Conservation (phyloP, 2,329 filamentous ascomycete species). For the Phoma sp. region DNA sequence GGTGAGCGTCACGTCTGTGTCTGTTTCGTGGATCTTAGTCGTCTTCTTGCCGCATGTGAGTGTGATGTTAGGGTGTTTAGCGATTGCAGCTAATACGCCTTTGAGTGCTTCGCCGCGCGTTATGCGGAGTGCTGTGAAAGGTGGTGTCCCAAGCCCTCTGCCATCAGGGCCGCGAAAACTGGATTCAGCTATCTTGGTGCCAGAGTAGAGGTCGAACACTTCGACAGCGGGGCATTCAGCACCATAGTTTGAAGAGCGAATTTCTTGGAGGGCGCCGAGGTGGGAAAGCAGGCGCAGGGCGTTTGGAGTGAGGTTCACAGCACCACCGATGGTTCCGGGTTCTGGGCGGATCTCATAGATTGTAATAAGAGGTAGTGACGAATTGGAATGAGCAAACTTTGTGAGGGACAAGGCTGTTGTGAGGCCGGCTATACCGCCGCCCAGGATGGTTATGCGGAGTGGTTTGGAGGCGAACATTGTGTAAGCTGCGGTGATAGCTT, state of each 20-base stretch:
- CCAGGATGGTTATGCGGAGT: constrained; percentile 40
- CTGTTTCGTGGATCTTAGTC: constrained; percentile 51
- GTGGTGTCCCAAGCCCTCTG: constrained; percentile 53
- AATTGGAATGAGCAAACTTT: constrained; percentile 49
- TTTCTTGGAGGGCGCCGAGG: constrained; percentile 57
- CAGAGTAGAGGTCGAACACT: constrained; percentile 54
- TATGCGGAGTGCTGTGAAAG: constrained; percentile 55
- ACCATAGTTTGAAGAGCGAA: constrained; percentile 51
- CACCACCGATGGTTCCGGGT: constrained; percentile 62
- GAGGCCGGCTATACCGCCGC: constrained; percentile 44
- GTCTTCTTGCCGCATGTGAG: constrained; percentile 55
- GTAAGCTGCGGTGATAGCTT: too few relatives aligned
- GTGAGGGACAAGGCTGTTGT: constrained; percentile 54
- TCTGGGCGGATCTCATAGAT: constrained; percentile 59
- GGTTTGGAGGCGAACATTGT: constrained; percentile 9
- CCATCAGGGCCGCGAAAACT: constrained; percentile 53
- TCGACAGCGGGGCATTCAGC: constrained; percentile 54
- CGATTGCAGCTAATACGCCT: constrained; percentile 52
- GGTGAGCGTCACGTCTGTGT: constrained; percentile 51
- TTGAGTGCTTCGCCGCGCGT: constrained; percentile 55
- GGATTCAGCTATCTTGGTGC: constrained; percentile 53
- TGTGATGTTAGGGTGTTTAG: constrained; percentile 51
- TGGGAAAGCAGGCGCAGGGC: constrained; percentile 63
- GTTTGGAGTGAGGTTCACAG: constrained; percentile 69
- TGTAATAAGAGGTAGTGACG: constrained; percentile 49